A percentile compares a stretch with the other conserved stretches of the same genome.
These are phyloP conservation scores for Metschnikowia similis DNA, from an alignment of 805 yeast species.

Conservation along the genomic window DNA sequence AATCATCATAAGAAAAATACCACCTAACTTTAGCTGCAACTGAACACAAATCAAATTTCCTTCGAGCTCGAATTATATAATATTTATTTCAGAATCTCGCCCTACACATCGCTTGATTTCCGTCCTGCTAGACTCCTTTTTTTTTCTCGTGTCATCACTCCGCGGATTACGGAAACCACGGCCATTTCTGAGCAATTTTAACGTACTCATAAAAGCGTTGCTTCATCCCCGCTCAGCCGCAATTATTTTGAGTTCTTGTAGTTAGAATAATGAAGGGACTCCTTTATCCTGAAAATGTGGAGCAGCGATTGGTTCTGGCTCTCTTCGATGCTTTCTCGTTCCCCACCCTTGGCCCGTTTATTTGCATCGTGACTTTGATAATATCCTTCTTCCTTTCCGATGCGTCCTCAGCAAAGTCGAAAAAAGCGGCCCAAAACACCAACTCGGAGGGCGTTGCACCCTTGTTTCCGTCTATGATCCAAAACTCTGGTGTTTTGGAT, in stretches of 20 bases:
- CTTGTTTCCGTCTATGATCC: constrained; percentile 14
- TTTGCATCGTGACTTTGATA: constrained; percentile 1
- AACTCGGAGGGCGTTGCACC: not conserved
- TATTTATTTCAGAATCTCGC: not conserved
- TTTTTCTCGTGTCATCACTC: not conserved
- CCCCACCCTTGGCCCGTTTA: constrained; percentile 1
- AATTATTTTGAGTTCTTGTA: not conserved
- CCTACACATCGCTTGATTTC: not conserved
- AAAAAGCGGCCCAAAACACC: constrained; percentile 1
- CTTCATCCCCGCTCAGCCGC: not conserved
- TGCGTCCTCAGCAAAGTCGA: not conserved
- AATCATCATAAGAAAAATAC: not conserved
- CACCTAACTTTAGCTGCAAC: not conserved
- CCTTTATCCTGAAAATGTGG: not conserved
- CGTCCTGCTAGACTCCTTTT: not conserved
- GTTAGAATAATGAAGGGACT: not conserved
- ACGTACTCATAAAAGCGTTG: not conserved
- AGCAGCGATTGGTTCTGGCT: not conserved
- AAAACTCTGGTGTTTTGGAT: not conserved
- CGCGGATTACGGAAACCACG: not conserved
- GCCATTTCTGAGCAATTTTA: not conserved
- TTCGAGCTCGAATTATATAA: not conserved
- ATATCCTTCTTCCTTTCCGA: constrained; percentile 1
- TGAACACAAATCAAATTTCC: not conserved
- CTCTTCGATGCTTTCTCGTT: not conserved